Conservation (phyloP, 2,329 filamentous ascomycete species). For the Paecilomyces sp. region DNA sequence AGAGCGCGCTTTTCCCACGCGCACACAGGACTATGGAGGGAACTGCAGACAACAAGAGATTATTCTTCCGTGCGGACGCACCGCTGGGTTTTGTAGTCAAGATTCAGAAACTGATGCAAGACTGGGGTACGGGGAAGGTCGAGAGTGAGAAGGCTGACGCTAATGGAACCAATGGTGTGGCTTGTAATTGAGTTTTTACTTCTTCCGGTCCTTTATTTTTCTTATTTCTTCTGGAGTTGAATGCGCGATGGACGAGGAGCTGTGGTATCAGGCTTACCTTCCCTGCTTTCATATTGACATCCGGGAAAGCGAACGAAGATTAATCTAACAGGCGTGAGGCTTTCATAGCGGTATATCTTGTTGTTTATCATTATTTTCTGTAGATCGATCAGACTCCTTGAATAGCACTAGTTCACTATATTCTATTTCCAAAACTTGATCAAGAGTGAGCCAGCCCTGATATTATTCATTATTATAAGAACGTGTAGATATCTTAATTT, state of each 20-base stretch:
- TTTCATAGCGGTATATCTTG: too few species aligned
- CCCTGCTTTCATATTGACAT: neutral
- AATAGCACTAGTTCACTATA: too few species aligned
- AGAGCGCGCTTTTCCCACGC: neutral
- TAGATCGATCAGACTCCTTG: too few species aligned
- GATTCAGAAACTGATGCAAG: neutral
- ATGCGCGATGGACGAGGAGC: neutral
- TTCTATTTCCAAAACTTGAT: too few species aligned
- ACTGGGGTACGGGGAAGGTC: neutral
- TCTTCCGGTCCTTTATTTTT: neutral
- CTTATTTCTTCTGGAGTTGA: neutral
- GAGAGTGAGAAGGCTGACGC: neutral
- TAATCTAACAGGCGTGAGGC: too few species aligned
- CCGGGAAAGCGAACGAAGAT: neutral
- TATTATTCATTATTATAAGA: neutral
- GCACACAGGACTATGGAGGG: neutral
- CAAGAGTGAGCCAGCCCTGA: neutral
- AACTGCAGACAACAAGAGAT: neutral
- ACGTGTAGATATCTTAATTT: neutral
- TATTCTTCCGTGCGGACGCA: constrained; percentile 1
- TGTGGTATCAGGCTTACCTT: neutral
- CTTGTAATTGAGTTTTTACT: neutral
- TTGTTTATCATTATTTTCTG: too few species aligned
- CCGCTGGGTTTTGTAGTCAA: neutral
- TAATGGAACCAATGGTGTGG: neutral